A percentile compares a stretch with the other conserved stretches of the same genome.
phyloP scores from a whole-genome alignment of 345 rosid genomes.

The Noccaea bulbosa region DNA sequence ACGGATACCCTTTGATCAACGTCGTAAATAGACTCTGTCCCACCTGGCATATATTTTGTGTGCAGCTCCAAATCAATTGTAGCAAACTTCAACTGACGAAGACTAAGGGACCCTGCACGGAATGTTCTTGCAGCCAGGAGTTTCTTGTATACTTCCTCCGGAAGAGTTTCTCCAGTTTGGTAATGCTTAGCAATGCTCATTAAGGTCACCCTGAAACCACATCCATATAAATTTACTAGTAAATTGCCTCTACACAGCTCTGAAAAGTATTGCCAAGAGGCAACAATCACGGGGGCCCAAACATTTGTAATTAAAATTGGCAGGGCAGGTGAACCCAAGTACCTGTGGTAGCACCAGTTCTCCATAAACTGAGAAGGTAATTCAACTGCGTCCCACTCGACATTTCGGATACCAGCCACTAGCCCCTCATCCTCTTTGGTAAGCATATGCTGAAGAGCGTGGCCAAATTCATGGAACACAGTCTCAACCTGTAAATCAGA shows the following conservation, averaged over 20 bases:
- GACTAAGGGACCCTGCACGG: slow-evolving; percentile 90
- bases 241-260: slow-evolving; percentile 3
- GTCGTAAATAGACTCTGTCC: slow-evolving; percentile 75
- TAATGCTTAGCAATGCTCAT: slow-evolving; percentile 96
- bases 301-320: neutral
- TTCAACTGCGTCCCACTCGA: slow-evolving; percentile 99
- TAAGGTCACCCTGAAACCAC: slow-evolving; percentile 71
- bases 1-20: slow-evolving; percentile 73
- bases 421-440: slow-evolving; percentile 93
- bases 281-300: neutral
- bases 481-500: slow-evolving; percentile 76
- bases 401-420: slow-evolving; percentile 84
- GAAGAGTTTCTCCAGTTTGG: slow-evolving; percentile 84
- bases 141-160: slow-evolving; percentile 79
- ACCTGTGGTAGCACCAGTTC: slow-evolving; percentile 99
- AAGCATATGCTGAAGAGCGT: slow-evolving; percentile 98
- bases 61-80: slow-evolving; percentile 86
- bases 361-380: slow-evolving; percentile 98
- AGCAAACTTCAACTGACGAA: slow-evolving; percentile 91
- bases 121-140: slow-evolving; percentile 94
- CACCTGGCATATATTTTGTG: slow-evolving; percentile 69
- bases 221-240: slow-evolving; percentile 16
- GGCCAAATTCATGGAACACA: slow-evolving; percentile 99
- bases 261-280: slow-evolving; percentile 5
- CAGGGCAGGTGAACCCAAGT: slow-evolving; percentile 19